phyloP scores from a whole-genome alignment of 2,329 filamentous ascomycete species.

The Colletotrichum theobromicola region DNA sequence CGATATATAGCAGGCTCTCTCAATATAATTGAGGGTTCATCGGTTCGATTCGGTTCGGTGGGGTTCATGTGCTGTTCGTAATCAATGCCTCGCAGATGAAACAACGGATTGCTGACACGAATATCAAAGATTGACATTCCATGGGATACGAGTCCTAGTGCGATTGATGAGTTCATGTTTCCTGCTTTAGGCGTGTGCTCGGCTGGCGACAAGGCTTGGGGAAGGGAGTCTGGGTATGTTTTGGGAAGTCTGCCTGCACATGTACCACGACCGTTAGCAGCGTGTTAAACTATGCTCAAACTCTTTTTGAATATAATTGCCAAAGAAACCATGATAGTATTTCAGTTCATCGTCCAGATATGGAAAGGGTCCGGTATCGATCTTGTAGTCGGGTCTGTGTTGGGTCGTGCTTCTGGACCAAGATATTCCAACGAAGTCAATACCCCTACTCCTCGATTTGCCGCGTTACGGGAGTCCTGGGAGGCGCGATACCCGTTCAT shows the following conservation, averaged over 20 bases:
- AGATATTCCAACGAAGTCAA: accelerated
- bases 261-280: background rate
- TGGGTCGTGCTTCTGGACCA: background rate
- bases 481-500: background rate
- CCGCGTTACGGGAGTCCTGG: background rate
- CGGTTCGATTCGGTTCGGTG: background rate
- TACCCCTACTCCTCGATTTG: background rate
- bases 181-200: accelerated
- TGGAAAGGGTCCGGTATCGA: background rate
- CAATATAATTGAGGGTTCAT: background rate
- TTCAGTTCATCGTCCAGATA: accelerated
- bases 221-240: background rate
- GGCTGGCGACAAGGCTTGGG: too few relatives aligned
- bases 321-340: background rate
- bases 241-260: background rate
- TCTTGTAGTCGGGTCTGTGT: background rate
- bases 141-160: accelerated
- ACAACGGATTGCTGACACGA: accelerated
- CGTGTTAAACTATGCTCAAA: background rate
- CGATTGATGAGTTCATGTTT: accelerated
- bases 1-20: too few relatives aligned
- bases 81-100: background rate
- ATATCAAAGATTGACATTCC: accelerated
- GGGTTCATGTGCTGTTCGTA: background rate
- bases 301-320: background rate